phyloP scores from a whole-genome alignment of 768 basidiomycete genomes.

The Hypsizygus marmoreus region DNA sequence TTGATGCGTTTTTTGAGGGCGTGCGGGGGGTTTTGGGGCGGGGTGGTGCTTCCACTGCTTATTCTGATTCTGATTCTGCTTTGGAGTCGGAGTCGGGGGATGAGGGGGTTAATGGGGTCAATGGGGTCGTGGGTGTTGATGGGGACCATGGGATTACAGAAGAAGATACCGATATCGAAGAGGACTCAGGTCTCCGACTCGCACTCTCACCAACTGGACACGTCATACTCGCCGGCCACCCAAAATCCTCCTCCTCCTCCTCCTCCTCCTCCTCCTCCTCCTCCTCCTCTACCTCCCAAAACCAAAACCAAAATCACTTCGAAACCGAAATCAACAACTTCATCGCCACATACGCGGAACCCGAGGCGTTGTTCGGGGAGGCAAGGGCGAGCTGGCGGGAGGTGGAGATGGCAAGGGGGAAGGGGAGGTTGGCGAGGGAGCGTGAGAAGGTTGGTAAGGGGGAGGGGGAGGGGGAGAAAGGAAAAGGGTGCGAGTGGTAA shows the following conservation, averaged over 20 bases:
- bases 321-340: too few relatives aligned
- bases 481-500: too few relatives aligned
- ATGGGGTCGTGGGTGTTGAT: conserved; percentile 34
- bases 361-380: conserved; percentile 46
- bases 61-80: conserved; percentile 17
- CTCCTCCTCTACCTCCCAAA: too few relatives aligned
- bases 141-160: background rate
- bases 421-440: conserved; percentile 72
- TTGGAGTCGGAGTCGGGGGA: conserved; percentile 47
- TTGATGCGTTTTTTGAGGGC: conserved; percentile 64
- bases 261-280: too few relatives aligned
- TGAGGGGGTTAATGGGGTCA: conserved; percentile 42
- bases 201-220: too few relatives aligned
- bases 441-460: conserved; percentile 50
- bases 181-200: too few relatives aligned
- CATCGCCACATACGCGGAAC: too few relatives aligned
- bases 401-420: conserved; percentile 73
- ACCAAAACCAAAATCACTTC: too few relatives aligned
- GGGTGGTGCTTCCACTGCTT: conserved; percentile 5
- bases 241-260: too few relatives aligned
- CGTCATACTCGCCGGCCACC: too few relatives aligned
- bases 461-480: too few relatives aligned
- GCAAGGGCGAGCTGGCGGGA: conserved; percentile 60
- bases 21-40: conserved; percentile 43
- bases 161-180: too few relatives aligned